A percentile compares a stretch with the other conserved stretches of the same genome.
phyloP scores from a whole-genome alignment of 352 stramenopile genomes.

The Phytophthora cajani region DNA sequence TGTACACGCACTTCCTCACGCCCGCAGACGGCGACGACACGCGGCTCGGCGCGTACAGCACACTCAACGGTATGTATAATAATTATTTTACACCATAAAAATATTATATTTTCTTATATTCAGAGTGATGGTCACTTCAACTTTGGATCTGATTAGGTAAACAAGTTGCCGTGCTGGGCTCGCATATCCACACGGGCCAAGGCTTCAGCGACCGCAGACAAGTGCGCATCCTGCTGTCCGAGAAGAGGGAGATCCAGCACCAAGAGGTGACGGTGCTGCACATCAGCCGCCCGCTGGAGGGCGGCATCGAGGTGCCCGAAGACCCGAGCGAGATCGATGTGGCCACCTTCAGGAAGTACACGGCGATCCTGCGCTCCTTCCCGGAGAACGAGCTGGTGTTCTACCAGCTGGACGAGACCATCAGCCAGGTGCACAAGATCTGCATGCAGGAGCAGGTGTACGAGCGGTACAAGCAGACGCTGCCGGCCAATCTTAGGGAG shows the following conservation, averaged over 20 bases:
- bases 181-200: constrained; percentile 54
- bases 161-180: constrained; percentile 58
- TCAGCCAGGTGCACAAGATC: constrained; percentile 66
- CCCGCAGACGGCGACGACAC: constrained; percentile 33
- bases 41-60: constrained; percentile 62
- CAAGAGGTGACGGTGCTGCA: constrained; percentile 74
- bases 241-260: constrained; percentile 55
- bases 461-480: constrained; percentile 49
- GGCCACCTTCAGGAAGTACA: constrained; percentile 75
- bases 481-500: constrained; percentile 53
- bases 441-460: constrained; percentile 56
- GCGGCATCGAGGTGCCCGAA: constrained; percentile 68
- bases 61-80: constrained; percentile 57
- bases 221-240: constrained; percentile 77
- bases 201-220: constrained; percentile 64
- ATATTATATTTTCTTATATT: constrained; percentile 16
- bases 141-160: constrained; percentile 46
- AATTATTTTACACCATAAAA: neutral
- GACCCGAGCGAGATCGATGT: constrained; percentile 80
- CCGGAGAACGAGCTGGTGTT: constrained; percentile 82
- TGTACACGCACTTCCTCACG: constrained; percentile 67
- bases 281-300: constrained; percentile 71
- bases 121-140: constrained; percentile 32
- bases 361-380: constrained; percentile 77
- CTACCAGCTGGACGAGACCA: constrained; percentile 66